Conservation (phyloP, 2,329 filamentous ascomycete species). For the Alternaria dauci region DNA sequence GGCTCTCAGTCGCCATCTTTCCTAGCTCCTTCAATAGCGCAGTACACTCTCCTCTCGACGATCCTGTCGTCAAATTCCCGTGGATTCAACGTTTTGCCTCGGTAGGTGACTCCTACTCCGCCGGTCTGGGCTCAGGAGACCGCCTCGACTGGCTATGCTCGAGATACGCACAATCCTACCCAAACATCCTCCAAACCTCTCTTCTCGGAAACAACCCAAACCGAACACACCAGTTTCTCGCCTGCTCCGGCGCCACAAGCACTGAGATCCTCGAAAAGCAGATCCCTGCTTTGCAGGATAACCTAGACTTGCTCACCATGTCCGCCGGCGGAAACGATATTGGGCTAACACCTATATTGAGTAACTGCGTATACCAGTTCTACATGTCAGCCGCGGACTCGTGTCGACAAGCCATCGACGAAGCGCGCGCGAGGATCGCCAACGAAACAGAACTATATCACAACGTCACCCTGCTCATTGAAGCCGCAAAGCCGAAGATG, state of each 20-base stretch:
- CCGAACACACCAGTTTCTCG: slow-evolving; percentile 37
- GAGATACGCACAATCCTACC: slow-evolving; percentile 40
- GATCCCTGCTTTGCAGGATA: slow-evolving; percentile 17
- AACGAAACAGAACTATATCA: slow-evolving; percentile 28
- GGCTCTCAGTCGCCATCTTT: slow-evolving; percentile 5
- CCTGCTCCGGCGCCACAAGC: slow-evolving; percentile 42
- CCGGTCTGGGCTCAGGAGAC: slow-evolving; percentile 39
- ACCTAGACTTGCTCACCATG: slow-evolving; percentile 37
- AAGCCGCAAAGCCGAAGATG: slow-evolving; percentile 33
- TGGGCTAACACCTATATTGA: slow-evolving; percentile 37
- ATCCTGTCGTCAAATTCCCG: background rate
- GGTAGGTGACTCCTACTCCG: slow-evolving; percentile 44
- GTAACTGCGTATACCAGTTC: slow-evolving; percentile 24
- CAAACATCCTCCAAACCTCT: slow-evolving; percentile 32
- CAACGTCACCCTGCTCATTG: slow-evolving; percentile 31
- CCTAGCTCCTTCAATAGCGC: background rate
- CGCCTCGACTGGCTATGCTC: slow-evolving; percentile 41
- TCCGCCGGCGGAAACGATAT: slow-evolving; percentile 47
- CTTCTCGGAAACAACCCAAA: slow-evolving; percentile 21
- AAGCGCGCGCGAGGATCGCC: slow-evolving; percentile 27
- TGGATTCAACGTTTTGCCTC: slow-evolving; percentile 40
- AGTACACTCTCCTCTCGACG: background rate
- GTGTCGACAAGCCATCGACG: slow-evolving; percentile 33
- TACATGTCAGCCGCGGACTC: slow-evolving; percentile 29
- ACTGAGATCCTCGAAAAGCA: slow-evolving; percentile 26